Base-by-base conservation (phyloP, 192 early-diverging fungal species). In the Podila verticillata region DNA sequence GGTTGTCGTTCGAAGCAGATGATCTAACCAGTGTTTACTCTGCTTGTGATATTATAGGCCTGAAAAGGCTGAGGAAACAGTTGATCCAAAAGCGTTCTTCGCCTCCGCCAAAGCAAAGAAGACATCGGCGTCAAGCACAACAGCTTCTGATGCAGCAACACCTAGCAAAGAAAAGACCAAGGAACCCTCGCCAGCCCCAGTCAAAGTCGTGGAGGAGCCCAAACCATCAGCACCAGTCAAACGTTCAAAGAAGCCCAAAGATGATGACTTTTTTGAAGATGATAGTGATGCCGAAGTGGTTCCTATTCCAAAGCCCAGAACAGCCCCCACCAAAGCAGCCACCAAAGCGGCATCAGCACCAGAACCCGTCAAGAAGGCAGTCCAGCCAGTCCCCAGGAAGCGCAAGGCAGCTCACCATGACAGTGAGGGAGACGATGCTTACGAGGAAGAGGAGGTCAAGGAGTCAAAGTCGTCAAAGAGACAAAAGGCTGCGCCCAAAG, bases 11-110 rank as follows among this genome's bases (percentile, higher is more conserved):
- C 19, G 17, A 31, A 26, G 4, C 13, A 48, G 2, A 4, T 17
- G 5, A 31, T 1, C 36, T 26, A 54, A 54, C 5, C 24, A 19
- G 17, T 17, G 29, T 31, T 24, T 20, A 5, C 29, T 66, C 24
- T 34, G 3, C 19, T n/a, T 6, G 24, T 9, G 31, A 19, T 30
- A 29, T 19, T 6, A 17, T 63, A 71, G 70, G 9, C 71, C 48
- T 54, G 39, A 32, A 31, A 22, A 26, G 7, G 65, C 35, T 6
- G 70, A 70, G 28, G 75, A 71, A 29, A 7, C 28, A 8, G 69
- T 80, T 1, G 70, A 80, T 47, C 77, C 77, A n/a, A 80, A 80
- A 47, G 59, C 29, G 0, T 80, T 80, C 48, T 80, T 80, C n/a
- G 77, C 77, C 0, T 72, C 69, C 12, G 22, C 65, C 5, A 80